Evolutionary conservation across 495 filamentous ascomycete genomes (phyloP), one percentile per base, ranked within the genome.

Genomic region (Hyaloscypha bicolor): DNA sequence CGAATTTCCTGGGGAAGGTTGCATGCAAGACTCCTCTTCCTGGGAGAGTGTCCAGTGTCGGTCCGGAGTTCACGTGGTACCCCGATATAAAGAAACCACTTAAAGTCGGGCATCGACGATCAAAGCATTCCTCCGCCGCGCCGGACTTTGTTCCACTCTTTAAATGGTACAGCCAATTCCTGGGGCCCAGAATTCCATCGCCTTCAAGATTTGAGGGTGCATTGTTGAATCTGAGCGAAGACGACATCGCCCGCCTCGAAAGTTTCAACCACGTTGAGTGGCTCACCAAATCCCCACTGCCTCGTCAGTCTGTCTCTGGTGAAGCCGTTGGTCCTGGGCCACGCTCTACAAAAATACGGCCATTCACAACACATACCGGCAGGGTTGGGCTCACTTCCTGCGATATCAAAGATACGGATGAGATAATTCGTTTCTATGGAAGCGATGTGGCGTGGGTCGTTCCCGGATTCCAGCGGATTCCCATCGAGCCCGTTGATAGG

Each of bases 361-460:
- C n/a, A 32, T 60, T 32, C n/a, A 60, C 56, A 35, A 35, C 19
- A 16, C 30, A 16, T 21, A 32, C 29, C 35, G 56, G 53, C 6
- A 25, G 53, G 30, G 19, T 56, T 25, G 53, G 53, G 6, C 21
- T 60, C 14, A 33, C 30, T 60, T 21, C 32, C 6, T 60, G 30
- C 25, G 56, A 60, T 14, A 37, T 60, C 32, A 21, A 14, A 16
- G 32, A 33, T 14, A 37, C 30, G 3, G 56, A 60, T 39, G 6
- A 31, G 6, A 21, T 60, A 6, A 19, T 60, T 29, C 32, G 32
- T 3, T 33, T 60, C n/a, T 9, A 14, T 30, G 56, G 56, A 12
- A 30, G 22, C n/a, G 56, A 60, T 60, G 30, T 60, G 6, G 56
- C 56, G 4, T 37, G 35, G 32, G 30, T 60, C 16, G 42, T 48